Evolutionary conservation across 805 yeast species (phyloP), one percentile per base, ranked within the genome.

Genomic region (Yarrowia sp.): DNA sequence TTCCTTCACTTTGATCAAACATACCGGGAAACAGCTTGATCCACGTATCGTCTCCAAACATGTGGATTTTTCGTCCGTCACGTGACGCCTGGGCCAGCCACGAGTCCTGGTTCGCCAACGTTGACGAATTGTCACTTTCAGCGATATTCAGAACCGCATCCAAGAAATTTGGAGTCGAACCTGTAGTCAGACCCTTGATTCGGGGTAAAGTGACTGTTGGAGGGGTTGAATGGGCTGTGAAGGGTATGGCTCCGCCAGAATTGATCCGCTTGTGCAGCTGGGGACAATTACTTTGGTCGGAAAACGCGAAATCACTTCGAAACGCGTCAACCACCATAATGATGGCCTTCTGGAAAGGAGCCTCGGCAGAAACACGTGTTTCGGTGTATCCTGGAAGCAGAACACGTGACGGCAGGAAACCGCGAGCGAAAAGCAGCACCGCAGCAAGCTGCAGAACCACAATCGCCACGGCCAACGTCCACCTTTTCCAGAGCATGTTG

Each of bases 31-130:
- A 95, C 61, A 95, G 81, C 75, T 92, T 93, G 71, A 93, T 78
- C 99, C 99, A 95, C 0, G 99, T 95, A 76, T 95, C 99, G 78
- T 95, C 99, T 41, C 99, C 99, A 80, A 85, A 94, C 85, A 95
- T 91, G 75, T 92, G 89, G 38, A 95, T 80, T 22, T 75, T 81
- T 75, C 82, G 82, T 38, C 76, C 77, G 5, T 75, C 75, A 1
- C 68, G 55, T 12, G 73, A 68, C 78, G 92, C 82, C 75, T 95
- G 98, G 43, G 82, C 82, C 10, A 93, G 76, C 97, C 98, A 92
- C 38, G 95, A 89, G 76, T 95, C 99, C 71, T 89, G 96, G 63
- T 83, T 85, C 0, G 85, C 83, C 58, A 93, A 76, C 10, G 91
- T 88, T 0, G 92, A 84, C 0, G 86, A 80, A 45, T 87, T 87